Evolutionary conservation across 1,284 basidiomycete genomes (phyloP).

Genomic region (Ceratobasidium sp.): DNA sequence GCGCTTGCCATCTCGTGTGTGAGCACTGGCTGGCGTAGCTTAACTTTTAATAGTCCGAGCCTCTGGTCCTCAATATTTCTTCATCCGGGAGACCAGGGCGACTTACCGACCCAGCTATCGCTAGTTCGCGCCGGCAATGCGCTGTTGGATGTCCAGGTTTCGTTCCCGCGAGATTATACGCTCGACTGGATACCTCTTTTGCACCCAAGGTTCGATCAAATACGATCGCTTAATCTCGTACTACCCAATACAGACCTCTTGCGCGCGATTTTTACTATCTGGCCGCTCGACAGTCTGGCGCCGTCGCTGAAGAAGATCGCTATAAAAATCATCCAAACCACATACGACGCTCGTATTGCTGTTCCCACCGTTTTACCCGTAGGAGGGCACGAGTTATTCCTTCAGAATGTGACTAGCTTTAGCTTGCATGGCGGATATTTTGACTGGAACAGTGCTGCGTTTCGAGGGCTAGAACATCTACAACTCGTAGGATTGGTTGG

Average conservation of each 20-base stretch:
- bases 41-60: not conserved
- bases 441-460: conserved; percentile 11
- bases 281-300: not conserved
- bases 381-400: not conserved
- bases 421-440: conserved; percentile 18
- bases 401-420: not conserved
- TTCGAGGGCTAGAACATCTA: not conserved
- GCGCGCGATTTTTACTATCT: not conserved
- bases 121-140: not conserved
- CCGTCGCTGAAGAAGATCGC: not conserved
- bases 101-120: not conserved
- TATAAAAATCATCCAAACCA: not conserved
- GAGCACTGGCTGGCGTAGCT: conserved; percentile 9
- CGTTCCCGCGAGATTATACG: not conserved
- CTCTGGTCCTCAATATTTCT: conserved; percentile 11
- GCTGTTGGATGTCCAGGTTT: not conserved
- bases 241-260: not conserved
- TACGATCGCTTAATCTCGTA: not conserved
- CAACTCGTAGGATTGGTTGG: not conserved
- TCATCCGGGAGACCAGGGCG: not conserved
- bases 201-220: not conserved
- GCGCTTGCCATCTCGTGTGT: not conserved
- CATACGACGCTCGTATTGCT: not conserved
- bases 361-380: not conserved
- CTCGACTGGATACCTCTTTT: not conserved